Conservation (phyloP, 2,329 filamentous ascomycete species). For the Septoria linicola region DNA sequence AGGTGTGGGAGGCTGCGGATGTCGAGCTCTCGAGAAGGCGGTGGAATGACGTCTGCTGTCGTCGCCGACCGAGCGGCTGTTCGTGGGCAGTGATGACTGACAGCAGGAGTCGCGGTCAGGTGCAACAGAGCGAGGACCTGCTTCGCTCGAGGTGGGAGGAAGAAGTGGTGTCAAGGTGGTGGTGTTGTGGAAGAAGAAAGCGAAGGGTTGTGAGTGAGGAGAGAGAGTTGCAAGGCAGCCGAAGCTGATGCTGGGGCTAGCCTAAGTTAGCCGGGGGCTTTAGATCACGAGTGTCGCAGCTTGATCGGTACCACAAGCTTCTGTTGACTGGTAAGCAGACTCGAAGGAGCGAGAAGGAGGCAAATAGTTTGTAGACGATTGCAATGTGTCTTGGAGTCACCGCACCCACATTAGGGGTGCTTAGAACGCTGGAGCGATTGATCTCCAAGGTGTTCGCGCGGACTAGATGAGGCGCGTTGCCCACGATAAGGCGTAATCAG, state of each 20-base stretch:
- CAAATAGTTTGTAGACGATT: not conserved
- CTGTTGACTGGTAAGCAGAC: not conserved
- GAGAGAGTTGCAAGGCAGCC: slow-evolving; percentile 4
- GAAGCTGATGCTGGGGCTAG: no score
- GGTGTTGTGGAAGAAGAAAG: not conserved
- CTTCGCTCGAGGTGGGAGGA: slow-evolving; percentile 2
- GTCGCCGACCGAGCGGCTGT: slow-evolving; percentile 3
- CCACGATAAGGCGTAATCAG: no score
- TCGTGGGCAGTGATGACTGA: not conserved
- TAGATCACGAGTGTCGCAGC: no score
- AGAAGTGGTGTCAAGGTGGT: not conserved
- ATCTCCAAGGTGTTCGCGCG: no score
- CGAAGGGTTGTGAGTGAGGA: not conserved
- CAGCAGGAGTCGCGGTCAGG: not conserved
- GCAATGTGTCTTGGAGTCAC: no score
- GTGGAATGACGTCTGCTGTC: slow-evolving; percentile 12
- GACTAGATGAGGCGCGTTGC: no score
- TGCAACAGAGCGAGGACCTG: slow-evolving; percentile 4
- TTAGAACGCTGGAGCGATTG: no score
- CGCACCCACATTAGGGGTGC: no score
- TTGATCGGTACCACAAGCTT: slow-evolving; percentile 1
- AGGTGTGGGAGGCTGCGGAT: slow-evolving; percentile 4
- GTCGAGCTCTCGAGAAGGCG: slow-evolving; percentile 3
- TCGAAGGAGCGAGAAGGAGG: slow-evolving; percentile 9
- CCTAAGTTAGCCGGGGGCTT: no score